Conservation (phyloP, 257 asterid species). For the Datura wrightii region DNA sequence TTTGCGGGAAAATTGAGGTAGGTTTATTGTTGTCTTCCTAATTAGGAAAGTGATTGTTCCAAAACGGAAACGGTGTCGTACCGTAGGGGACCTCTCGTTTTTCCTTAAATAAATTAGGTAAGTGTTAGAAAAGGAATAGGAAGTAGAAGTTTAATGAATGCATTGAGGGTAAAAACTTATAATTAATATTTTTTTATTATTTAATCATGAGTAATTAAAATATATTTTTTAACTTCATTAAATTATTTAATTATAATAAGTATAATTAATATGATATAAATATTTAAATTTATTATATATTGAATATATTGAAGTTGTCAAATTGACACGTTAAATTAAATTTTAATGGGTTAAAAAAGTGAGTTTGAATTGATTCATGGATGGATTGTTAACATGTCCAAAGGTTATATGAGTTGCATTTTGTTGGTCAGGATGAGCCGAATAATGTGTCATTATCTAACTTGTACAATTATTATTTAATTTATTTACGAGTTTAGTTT, state of each 20-base stretch:
- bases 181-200: neutral
- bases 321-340: neutral
- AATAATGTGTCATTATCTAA: too few relatives aligned
- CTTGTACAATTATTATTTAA: too few relatives aligned
- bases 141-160: too few relatives aligned
- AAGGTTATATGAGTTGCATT: neutral
- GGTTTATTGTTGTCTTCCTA: neutral
- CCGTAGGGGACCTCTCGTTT: neutral
- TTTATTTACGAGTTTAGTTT: too few relatives aligned
- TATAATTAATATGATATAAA: neutral
- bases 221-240: neutral
- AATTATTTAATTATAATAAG: neutral
- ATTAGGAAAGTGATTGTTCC: neutral
- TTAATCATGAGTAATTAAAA: neutral
- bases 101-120: neutral
- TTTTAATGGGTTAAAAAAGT: neutral
- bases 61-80: neutral
- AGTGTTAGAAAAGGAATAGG: neutral
- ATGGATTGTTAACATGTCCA: neutral
- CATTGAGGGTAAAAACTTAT: neutral
- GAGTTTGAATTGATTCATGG: neutral
- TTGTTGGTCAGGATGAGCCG: neutral
- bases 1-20: constrained; percentile 44
- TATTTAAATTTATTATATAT: neutral
- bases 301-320: neutral